Evolutionary conservation across 257 asterid genomes (phyloP), one percentile per base, ranked within the genome.

Genomic region (Salvia splendens): DNA sequence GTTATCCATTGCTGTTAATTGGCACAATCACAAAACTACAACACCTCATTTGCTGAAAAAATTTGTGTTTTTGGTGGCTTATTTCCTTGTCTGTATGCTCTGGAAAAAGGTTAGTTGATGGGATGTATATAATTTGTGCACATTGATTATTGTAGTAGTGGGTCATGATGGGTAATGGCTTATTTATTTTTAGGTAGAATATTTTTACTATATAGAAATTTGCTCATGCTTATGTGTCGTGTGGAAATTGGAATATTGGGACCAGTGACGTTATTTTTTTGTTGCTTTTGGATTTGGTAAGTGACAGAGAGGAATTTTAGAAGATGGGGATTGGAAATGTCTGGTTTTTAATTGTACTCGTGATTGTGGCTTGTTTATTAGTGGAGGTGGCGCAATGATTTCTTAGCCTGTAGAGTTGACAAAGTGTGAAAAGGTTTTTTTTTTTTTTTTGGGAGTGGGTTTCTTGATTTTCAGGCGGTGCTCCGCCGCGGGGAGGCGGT

Each of bases 211-310:
- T 20, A 52, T 36, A 49, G n/a, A 46, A 24, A 46, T 20, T 16
- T 63, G 66, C 9, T 36, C 43, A 14, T 33, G 49, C 48, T 33
- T 58, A 47, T 12, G 75, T 60, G 70, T 6, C 65, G 2, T 32
- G 62, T 24, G 64, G 42, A 10, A 17, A 36, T 40, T 12, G 67
- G 59, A 56, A 46, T 8, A 2, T 28, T 61, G 76, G 30, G 75
- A 74, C 81, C 78, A 72, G 63, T 55, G 75, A 76, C 8, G 69
- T 70, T 71, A 68, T 43, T 48, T 64, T 61, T 65, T 40, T 59
- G 55, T 67, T 70, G 54, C 79, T 77, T 79, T 63, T 28, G 76
- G 77, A 74, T 64, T 64, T 74, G 82, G 85, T 48, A 70, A 77
- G 76, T 40, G 75, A 65, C 38, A 73, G 50, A 3, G 43, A 67